A percentile compares a stretch with the other conserved stretches of the same genome.
Conservation (phyloP, 1,284 basidiomycete species). For the Irpex sp. region DNA sequence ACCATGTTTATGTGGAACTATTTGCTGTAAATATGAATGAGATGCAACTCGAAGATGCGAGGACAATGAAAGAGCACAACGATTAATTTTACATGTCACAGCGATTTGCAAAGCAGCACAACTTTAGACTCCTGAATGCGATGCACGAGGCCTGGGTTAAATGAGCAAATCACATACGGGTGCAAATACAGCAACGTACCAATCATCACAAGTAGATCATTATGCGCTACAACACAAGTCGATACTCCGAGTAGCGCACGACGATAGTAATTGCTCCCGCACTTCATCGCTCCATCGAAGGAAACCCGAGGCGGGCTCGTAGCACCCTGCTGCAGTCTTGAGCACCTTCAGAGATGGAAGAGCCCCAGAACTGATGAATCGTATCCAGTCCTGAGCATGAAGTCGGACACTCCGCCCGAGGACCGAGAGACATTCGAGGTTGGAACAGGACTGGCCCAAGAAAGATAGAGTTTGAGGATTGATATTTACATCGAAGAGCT, state of each 20-base stretch:
- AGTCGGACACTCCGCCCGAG: conserved; percentile 35
- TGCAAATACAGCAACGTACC: background rate
- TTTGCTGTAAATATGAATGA: no score
- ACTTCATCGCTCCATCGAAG: conserved; percentile 30
- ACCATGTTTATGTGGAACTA: background rate
- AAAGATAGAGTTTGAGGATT: conserved; percentile 31
- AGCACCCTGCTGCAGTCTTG: conserved; percentile 35
- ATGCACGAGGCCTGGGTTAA: no score
- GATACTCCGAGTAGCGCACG: conserved; percentile 18
- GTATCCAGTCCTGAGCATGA: conserved; percentile 35
- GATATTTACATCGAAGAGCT: conserved; percentile 37
- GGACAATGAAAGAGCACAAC: background rate
- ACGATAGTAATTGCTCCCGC: conserved; percentile 21
- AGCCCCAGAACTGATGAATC: conserved; percentile 33
- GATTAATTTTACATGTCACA: background rate
- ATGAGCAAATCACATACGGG: no score
- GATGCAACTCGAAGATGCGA: background rate
- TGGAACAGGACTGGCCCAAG: conserved; percentile 33
- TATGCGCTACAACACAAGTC: background rate
- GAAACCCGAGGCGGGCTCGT: conserved; percentile 33
- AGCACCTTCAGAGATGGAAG: conserved; percentile 33
- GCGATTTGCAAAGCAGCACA: background rate
- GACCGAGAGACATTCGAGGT: conserved; percentile 38
- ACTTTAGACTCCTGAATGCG: no score
- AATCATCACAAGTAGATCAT: background rate